Conservation (phyloP, 139 green algal species). For the Closterium sp. region DNA sequence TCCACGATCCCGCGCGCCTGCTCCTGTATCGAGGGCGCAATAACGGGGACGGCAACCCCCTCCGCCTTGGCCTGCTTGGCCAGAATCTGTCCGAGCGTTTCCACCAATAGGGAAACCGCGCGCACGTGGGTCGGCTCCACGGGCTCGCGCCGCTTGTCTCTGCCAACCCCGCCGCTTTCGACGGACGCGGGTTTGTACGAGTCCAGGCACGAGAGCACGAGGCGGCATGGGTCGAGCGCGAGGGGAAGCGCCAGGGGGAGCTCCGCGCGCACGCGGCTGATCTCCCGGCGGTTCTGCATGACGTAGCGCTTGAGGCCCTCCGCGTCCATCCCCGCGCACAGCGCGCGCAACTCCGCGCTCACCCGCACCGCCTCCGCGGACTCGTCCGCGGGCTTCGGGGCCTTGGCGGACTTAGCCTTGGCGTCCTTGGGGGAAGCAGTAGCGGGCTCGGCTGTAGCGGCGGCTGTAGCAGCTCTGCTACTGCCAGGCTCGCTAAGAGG, state of each 20-base stretch:
- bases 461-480: neutral
- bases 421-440: neutral
- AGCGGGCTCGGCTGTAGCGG: neutral
- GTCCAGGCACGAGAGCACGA: neutral
- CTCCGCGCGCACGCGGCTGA: neutral
- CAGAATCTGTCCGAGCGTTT: neutral
- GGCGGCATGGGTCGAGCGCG: neutral
- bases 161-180: neutral
- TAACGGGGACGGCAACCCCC: neutral
- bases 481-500: neutral
- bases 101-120: neutral
- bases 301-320: conserved; percentile 1
- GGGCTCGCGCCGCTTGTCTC: neutral
- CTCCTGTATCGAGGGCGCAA: conserved; percentile 4
- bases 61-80: neutral
- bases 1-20: neutral
- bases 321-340: conserved; percentile 8
- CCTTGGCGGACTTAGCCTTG: neutral
- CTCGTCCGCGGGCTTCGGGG: neutral
- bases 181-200: neutral
- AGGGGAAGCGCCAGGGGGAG: neutral
- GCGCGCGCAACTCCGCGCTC: neutral
- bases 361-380: neutral
- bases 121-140: neutral
- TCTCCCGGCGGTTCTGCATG: neutral